These are phyloP conservation scores for Metschnikowia peoriensis DNA, from an alignment of 805 yeast species.

Conservation along the genomic window DNA sequence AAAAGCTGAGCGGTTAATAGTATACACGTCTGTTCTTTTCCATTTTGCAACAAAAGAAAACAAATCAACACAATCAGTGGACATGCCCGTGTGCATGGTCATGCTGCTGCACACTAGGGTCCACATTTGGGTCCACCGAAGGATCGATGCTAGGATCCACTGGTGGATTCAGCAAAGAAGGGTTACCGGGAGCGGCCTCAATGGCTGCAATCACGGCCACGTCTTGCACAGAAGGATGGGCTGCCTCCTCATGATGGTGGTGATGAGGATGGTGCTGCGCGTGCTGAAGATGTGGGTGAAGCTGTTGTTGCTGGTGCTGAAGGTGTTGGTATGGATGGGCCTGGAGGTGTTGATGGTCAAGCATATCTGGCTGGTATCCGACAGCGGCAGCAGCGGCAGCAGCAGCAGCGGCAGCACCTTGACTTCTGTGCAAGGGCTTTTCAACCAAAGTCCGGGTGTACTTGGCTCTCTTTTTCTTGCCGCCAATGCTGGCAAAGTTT, in stretches of 20 bases:
- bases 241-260: slow-evolving; percentile 23
- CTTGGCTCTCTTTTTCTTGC: slow-evolving; percentile 40
- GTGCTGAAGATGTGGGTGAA: slow-evolving; percentile 22
- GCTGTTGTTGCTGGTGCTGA: slow-evolving; percentile 24
- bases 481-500: slow-evolving; percentile 22
- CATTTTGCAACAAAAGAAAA: too few species aligned
- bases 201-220: slow-evolving; percentile 45
- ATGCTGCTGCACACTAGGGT: slow-evolving; percentile 42
- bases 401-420: slow-evolving; percentile 20
- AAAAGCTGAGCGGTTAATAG: slow-evolving; percentile 6
- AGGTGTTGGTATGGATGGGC: slow-evolving; percentile 21
- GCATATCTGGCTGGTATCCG: slow-evolving; percentile 24
- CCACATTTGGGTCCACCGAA: slow-evolving; percentile 45
- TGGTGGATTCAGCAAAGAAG: slow-evolving; percentile 26
- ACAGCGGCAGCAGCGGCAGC: slow-evolving; percentile 27
- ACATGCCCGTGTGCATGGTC: slow-evolving; percentile 36
- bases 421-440: slow-evolving; percentile 38
- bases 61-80: slow-evolving; percentile 9
- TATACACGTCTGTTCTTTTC: slow-evolving; percentile 9
- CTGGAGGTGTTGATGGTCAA: slow-evolving; percentile 24
- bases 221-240: slow-evolving; percentile 36
- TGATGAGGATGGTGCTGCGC: slow-evolving; percentile 25
- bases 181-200: slow-evolving; percentile 33
- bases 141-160: slow-evolving; percentile 35
- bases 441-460: slow-evolving; percentile 42